A percentile compares a stretch with the other conserved stretches of the same genome.
These are phyloP conservation scores for Puccinia novopanici DNA, from an alignment of 1,284 basidiomycete genomes.

Conservation along the genomic window DNA sequence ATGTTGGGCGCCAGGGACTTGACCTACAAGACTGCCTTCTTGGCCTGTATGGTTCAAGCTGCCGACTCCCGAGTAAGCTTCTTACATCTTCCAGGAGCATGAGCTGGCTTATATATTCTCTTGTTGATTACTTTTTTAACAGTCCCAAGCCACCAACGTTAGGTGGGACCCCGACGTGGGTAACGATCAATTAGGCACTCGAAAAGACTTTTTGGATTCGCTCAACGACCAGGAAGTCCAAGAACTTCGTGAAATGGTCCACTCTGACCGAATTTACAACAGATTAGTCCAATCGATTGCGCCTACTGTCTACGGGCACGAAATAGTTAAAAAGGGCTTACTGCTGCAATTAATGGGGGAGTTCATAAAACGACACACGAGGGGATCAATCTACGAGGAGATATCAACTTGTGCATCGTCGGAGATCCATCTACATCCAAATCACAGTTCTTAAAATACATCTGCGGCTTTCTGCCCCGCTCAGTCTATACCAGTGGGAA, in stretches of 20 bases:
- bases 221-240: constrained; percentile 92
- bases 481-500: constrained; percentile 99
- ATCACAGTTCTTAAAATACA: constrained; percentile 98
- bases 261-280: constrained; percentile 89
- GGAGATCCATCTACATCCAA: constrained; percentile 97
- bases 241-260: constrained; percentile 90
- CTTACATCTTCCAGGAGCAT: background rate
- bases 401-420: constrained; percentile 97
- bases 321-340: constrained; percentile 97
- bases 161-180: constrained; percentile 75
- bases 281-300: constrained; percentile 92
- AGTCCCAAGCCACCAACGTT: constrained; percentile 22
- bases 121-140: background rate
- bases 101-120: background rate
- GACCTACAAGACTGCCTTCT: constrained; percentile 97
- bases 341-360: constrained; percentile 98
- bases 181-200: constrained; percentile 69
- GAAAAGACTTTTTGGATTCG: constrained; percentile 72
- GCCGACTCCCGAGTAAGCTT: constrained; percentile 75
- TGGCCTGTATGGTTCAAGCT: constrained; percentile 95
- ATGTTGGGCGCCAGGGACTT: constrained; percentile 90
- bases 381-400: constrained; percentile 94
- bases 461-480: constrained; percentile 97
- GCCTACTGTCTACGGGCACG: constrained; percentile 96
- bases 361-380: constrained; percentile 96